These are phyloP conservation scores for Castanopsis chinensis DNA, from an alignment of 306 rosid species.

Conservation along the genomic window DNA sequence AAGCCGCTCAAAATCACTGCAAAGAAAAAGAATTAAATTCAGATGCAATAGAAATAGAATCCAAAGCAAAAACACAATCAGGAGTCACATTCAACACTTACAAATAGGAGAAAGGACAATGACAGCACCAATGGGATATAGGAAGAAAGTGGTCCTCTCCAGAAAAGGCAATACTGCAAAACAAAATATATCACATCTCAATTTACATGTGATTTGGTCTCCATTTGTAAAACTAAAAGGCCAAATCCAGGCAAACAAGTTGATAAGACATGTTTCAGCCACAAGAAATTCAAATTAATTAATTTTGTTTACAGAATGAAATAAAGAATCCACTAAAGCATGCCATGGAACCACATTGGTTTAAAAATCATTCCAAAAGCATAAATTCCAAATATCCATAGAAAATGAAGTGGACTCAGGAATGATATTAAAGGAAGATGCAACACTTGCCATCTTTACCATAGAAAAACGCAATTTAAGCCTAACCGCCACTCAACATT, in stretches of 20 bases:
- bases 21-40: slow-evolving; percentile 21
- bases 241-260: neutral
- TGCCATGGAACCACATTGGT: neutral
- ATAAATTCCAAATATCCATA: neutral
- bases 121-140: slow-evolving; percentile 86
- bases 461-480: neutral
- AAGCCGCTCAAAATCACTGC: slow-evolving; percentile 97
- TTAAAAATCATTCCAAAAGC: neutral
- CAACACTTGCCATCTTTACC: neutral
- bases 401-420: neutral
- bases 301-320: neutral
- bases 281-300: neutral
- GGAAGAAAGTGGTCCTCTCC: slow-evolving; percentile 93
- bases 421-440: neutral
- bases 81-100: slow-evolving; percentile 50
- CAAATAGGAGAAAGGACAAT: slow-evolving; percentile 93
- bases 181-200: slow-evolving; percentile 5
- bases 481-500: neutral
- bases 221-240: neutral
- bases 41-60: slow-evolving; percentile 21
- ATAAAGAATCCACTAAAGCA: neutral
- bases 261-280: neutral
- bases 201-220: slow-evolving; percentile 11
- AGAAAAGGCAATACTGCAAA: slow-evolving; percentile 91
- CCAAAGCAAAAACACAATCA: slow-evolving; percentile 19